Base-by-base conservation (phyloP, 208 protist genomes). In the Tritrichomonas foetus region DNA sequence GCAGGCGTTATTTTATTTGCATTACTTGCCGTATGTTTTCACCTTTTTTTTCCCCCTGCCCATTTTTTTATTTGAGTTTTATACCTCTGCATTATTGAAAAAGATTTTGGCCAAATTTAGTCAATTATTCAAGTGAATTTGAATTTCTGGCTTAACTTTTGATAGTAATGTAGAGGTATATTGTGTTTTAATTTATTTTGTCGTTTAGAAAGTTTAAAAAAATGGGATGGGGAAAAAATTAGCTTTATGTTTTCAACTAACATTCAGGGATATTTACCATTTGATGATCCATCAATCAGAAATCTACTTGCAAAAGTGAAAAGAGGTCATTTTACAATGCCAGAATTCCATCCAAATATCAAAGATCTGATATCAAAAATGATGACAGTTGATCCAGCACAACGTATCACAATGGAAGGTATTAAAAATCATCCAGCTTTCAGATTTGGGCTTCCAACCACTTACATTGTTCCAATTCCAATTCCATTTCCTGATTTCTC, bases 1-100 rank as follows among this genome's bases (percentile, higher is more conserved):
- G 96, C 95, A 72, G 96, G 96, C 74, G 97, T 98, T n/a, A 98
- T 98, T 80, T 94, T 98, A 9, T 98, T 97, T 94, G 97, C 97
- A 13, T 94, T 98, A 8, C 94, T 98, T 16, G 98, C 97, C 94
- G 97, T 94, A 16, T 96, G 94, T 41, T 66, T 84, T 33, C 22
- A 33, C 53, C 44, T 78, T 14, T 14, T 72, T 72, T 33, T 72
- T 33, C 53, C 53, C 5, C 5, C 16, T 61, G 16, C 5, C 16
- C 16, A 5, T 22, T 61, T 61, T 61, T 22, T 61, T 5, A n/a
- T n/a, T n/a, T n/a, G n/a, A n/a, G n/a, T n/a, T n/a, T n/a, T n/a
- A n/a, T n/a, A n/a, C n/a, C n/a, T n/a, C n/a, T n/a, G n/a, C n/a
- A n/a, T n/a, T n/a, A n/a, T n/a, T n/a, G n/a, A n/a, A n/a, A n/a